Conservation (phyloP, 2,329 filamentous ascomycete species). For the Ascochyta viciae-villosae region DNA sequence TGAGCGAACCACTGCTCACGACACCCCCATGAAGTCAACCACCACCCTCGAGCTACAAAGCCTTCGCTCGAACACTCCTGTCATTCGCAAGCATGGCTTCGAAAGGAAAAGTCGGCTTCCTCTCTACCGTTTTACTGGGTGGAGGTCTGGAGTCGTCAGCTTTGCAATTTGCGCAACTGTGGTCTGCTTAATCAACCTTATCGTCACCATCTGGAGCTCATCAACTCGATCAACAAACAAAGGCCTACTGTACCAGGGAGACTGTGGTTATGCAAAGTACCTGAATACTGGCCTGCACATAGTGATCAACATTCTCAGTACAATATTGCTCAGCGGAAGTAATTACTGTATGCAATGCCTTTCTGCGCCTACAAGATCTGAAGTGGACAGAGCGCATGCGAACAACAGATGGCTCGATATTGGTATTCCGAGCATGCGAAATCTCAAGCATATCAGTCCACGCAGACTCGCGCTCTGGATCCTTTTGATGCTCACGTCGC, state of each 20-base stretch:
- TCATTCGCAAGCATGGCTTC: too few species aligned
- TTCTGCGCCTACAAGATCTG: conserved; percentile 56
- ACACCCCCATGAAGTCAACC: too few species aligned
- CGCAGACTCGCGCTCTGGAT: conserved; percentile 17
- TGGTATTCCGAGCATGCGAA: conserved; percentile 25
- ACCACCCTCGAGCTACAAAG: too few species aligned
- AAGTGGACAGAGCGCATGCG: conserved; percentile 58
- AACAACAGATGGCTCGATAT: conserved; percentile 21
- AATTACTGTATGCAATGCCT: conserved; percentile 62
- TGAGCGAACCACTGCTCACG: too few species aligned
- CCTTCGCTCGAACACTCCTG: too few species aligned
- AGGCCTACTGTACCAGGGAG: conserved; percentile 4
- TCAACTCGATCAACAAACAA: neutral
- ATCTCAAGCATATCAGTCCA: conserved; percentile 18
- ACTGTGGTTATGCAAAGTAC: conserved; percentile 4
- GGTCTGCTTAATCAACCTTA: conserved; percentile 4
- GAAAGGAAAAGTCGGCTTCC: too few species aligned
- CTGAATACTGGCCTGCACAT: conserved; percentile 49
- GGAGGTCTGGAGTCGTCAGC: neutral
- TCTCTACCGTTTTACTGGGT: neutral
- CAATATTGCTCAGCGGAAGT: conserved; percentile 54
- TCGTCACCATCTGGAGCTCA: conserved; percentile 4
- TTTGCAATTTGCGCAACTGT: neutral
- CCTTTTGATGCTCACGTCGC: conserved; percentile 15
- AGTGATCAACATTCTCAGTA: conserved; percentile 57